Percentiles rank a stretch among this genome's conserved stretches.
Evolutionary conservation across 2,329 filamentous ascomycete genomes (phyloP).

Genomic region (Ophiostoma sp.): DNA sequence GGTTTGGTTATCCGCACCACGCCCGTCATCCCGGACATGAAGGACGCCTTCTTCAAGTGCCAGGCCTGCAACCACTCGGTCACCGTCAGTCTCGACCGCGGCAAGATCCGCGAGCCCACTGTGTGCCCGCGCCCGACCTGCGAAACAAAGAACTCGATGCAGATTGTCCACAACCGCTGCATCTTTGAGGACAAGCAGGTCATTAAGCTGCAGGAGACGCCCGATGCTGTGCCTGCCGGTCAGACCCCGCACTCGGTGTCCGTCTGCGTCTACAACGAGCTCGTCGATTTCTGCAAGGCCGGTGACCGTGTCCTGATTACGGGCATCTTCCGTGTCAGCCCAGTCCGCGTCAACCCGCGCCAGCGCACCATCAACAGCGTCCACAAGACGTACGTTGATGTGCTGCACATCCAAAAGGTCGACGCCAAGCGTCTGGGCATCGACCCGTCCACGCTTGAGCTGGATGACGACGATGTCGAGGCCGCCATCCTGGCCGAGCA

Average conservation of each 20-base stretch:
- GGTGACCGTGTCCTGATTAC: constrained; percentile 95
- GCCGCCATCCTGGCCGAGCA: constrained; percentile 49
- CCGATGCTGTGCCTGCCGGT: constrained; percentile 88
- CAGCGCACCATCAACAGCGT: constrained; percentile 91
- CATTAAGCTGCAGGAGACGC: constrained; percentile 97
- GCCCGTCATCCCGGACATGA: constrained; percentile 98
- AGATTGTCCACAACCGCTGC: constrained; percentile 95
- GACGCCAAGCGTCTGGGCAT: constrained; percentile 93
- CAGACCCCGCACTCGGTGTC: constrained; percentile 98
- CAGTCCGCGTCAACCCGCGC: constrained; percentile 89
- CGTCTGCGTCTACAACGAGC: constrained; percentile 91
- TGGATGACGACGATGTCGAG: constrained; percentile 61
- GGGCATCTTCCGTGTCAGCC: constrained; percentile 93
- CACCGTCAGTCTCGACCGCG: constrained; percentile 87
- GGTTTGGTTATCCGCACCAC: constrained; percentile 94
- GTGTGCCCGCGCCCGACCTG: constrained; percentile 82
- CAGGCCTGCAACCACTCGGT: constrained; percentile 89
- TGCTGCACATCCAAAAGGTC: constrained; percentile 92
- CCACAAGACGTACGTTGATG: constrained; percentile 97
- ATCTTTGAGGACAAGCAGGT: constrained; percentile 96
- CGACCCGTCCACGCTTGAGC: constrained; percentile 80
- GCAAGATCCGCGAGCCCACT: constrained; percentile 93
- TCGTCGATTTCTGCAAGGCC: constrained; percentile 97
- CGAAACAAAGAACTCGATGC: constrained; percentile 89
- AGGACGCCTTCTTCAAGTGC: constrained; percentile 96